Conservation (phyloP, 805 yeast species). For the Allodekkera sacchari region DNA sequence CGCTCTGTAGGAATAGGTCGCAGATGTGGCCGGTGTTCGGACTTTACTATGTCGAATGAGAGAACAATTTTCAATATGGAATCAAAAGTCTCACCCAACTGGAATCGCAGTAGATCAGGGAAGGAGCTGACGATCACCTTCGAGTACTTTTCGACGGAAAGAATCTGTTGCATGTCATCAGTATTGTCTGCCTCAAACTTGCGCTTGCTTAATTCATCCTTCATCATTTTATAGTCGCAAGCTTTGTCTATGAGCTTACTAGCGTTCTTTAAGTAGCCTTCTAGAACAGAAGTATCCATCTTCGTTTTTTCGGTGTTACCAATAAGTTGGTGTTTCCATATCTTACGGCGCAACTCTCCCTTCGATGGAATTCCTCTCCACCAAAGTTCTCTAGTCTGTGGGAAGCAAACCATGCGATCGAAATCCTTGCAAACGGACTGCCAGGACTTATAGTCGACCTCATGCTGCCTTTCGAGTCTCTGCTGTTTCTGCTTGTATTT, state of each 20-base stretch:
- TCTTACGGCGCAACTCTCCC: slow-evolving; percentile 27
- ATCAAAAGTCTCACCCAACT: slow-evolving; percentile 23
- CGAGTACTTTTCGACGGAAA: slow-evolving; percentile 17
- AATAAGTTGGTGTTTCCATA: slow-evolving; percentile 42
- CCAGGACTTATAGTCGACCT: slow-evolving; percentile 36
- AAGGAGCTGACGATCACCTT: slow-evolving; percentile 17
- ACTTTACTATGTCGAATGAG: slow-evolving; percentile 13
- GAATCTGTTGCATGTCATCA: slow-evolving; percentile 7
- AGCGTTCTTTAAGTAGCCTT: slow-evolving; percentile 11
- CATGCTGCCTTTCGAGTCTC: slow-evolving; percentile 25
- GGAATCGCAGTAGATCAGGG: slow-evolving; percentile 22
- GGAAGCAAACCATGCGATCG: slow-evolving; percentile 24
- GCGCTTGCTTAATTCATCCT: slow-evolving; percentile 10
- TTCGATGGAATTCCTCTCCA: slow-evolving; percentile 49
- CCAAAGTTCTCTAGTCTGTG: slow-evolving; percentile 44
- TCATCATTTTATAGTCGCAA: slow-evolving; percentile 20
- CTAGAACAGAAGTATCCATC: slow-evolving; percentile 12
- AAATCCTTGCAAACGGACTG: slow-evolving; percentile 30
- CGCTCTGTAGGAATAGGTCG: slow-evolving; percentile 7
- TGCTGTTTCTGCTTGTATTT: slow-evolving; percentile 25
- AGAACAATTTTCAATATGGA: slow-evolving; percentile 18
- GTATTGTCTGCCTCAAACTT: slow-evolving; percentile 10
- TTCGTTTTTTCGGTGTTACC: slow-evolving; percentile 28
- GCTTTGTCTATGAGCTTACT: slow-evolving; percentile 18
- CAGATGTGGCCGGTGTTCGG: slow-evolving; percentile 3